These are phyloP conservation scores for Solanum sejunctum DNA, from an alignment of 257 asterid genomes.

Conservation along the genomic window DNA sequence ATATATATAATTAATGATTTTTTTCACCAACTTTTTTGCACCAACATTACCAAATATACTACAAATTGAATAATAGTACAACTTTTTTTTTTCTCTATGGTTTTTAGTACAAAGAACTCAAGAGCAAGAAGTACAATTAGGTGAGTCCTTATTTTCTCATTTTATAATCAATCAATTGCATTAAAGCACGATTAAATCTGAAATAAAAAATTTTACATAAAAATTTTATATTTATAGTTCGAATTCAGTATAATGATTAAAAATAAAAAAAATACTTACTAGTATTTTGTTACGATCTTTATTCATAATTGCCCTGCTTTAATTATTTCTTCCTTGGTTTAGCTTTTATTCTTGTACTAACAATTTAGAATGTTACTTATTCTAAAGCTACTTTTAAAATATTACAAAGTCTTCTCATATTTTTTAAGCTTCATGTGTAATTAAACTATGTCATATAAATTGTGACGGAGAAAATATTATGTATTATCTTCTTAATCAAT, in stretches of 20 bases:
- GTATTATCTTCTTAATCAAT: no score
- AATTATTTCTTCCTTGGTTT: background rate
- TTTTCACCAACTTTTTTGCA: background rate
- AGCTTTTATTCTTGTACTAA: background rate
- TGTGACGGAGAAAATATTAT: no score
- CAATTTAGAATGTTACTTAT: background rate
- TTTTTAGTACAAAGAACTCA: background rate
- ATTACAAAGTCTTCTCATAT: no score
- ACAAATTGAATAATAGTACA: background rate
- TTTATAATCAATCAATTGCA: background rate
- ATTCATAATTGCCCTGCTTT: background rate
- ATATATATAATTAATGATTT: background rate
- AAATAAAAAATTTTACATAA: rapidly evolving
- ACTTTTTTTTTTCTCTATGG: background rate
- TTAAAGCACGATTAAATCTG: background rate
- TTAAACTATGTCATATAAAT: no score
- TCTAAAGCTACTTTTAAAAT: no score
- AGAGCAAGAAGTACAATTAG: background rate
- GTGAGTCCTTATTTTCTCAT: background rate
- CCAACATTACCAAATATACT: background rate
- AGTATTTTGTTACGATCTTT: rapidly evolving
- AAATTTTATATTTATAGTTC: background rate
- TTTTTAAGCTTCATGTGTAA: no score
- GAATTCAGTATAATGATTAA: rapidly evolving
- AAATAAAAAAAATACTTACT: background rate